These are phyloP conservation scores for Striga hermonthica DNA, from an alignment of 305 asterid genomes.

Conservation along the genomic window DNA sequence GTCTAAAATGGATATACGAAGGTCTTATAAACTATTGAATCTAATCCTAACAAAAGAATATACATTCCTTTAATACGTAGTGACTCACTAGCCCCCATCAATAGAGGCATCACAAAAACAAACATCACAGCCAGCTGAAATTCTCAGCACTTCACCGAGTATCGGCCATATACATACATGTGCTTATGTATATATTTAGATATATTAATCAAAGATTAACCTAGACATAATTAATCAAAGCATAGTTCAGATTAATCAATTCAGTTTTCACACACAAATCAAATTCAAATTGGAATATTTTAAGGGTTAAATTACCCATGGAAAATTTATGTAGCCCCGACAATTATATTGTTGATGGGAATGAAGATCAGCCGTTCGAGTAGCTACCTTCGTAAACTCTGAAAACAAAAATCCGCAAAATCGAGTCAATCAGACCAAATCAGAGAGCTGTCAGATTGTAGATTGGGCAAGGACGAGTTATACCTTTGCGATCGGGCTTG, in stretches of 20 bases:
- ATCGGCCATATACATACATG: neutral
- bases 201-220: too few species aligned
- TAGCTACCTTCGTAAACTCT: constrained; percentile 76
- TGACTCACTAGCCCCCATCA: neutral
- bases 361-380: constrained; percentile 72
- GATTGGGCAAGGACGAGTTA: neutral
- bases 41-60: neutral
- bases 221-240: too few species aligned
- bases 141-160: neutral
- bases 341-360: constrained; percentile 77
- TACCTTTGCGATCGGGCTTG: constrained; percentile 94
- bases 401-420: constrained; percentile 22
- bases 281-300: neutral
- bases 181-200: neutral
- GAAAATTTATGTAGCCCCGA: constrained; percentile 48
- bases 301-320: constrained; percentile 2
- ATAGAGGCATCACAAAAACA: neutral
- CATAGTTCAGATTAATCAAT: neutral
- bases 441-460: neutral
- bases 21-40: neutral
- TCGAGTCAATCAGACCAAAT: constrained; percentile 31
- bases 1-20: neutral
- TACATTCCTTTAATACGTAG: neutral
- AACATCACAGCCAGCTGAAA: neutral
- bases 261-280: neutral